Evolutionary conservation across 2,329 filamentous ascomycete species (phyloP), one percentile per base, ranked within the genome.

Genomic region (Fusarium camptoceras): DNA sequence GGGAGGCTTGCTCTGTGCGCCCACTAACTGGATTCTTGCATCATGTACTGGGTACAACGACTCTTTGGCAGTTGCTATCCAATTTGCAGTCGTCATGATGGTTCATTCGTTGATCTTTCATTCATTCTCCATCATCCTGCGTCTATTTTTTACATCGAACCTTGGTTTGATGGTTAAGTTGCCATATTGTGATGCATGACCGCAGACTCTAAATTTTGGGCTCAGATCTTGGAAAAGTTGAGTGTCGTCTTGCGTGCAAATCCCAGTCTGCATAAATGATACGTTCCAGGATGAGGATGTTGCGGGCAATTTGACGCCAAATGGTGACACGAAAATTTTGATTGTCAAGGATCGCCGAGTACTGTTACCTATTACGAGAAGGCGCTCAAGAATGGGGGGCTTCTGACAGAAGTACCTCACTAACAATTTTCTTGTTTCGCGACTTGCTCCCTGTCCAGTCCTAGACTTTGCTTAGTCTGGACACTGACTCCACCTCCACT

Each of bases 371-470:
- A 58, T 70, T 73, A 70, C 67, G 68, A 71, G 57, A 68, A 69
- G 60, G 69, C 73, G 72, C 67, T 67, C 68, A 68, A 71, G 70
- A 69, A 49, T 46, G 51, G 64, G 61, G 53, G 60, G 49, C 46
- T 62, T 55, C 70, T 65, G 42, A 43, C 58, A 55, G 55, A 81
- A 72, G 80, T 81, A 81, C 72, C 76, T 46, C 79, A 65, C 73
- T 81, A 81, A 81, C 79, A 81, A 80, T 81, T 80, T 75, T 49
- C 54, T 55, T 42, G 51, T 66, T 48, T 39, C 30, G 43, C 22
- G 30, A 72, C 71, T 49, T 51, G 12, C 31, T 24, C 39, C n/a
- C 43, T 37, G 25, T 39, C 27, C 20, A 27, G 47, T 42, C 46
- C 62, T 59, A 48, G 44, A 48, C 54, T 18, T 42, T n/a, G 24